phyloP scores from a whole-genome alignment of 2,329 filamentous ascomycete genomes.

The Exophiala calicioides region DNA sequence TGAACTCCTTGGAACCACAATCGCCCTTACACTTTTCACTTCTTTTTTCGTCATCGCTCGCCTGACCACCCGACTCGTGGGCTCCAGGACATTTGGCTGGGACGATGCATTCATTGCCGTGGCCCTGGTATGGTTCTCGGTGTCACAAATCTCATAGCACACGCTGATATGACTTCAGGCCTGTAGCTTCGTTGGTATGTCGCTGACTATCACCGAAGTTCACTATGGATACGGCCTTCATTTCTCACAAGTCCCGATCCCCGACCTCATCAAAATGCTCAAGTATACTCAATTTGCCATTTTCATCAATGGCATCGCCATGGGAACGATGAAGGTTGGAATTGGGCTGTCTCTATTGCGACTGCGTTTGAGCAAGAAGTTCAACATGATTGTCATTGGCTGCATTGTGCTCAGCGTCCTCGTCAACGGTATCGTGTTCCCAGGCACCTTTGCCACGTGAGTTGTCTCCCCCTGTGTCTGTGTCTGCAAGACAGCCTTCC shows the following conservation, averaged over 20 bases:
- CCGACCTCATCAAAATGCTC: background rate
- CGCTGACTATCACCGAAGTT: background rate
- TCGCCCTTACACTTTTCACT: conserved; percentile 1
- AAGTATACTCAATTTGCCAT: conserved; percentile 9
- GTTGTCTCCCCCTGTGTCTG: too few relatives aligned
- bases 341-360: conserved; percentile 10
- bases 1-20: background rate
- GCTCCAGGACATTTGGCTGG: conserved; percentile 9
- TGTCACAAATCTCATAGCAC: background rate
- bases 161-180: background rate
- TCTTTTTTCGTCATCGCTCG: conserved; percentile 4
- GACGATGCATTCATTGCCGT: conserved; percentile 6
- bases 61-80: background rate
- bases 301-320: conserved; percentile 7
- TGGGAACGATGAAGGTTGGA: conserved; percentile 5
- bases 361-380: conserved; percentile 3
- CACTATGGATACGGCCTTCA: background rate
- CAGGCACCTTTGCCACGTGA: background rate
- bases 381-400: conserved; percentile 1
- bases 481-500: too few relatives aligned
- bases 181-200: background rate
- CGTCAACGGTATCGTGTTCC: conserved; percentile 3
- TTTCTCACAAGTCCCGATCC: background rate
- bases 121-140: background rate
- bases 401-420: conserved; percentile 7